These are phyloP conservation scores for Cystobasidium slooffiae DNA, from an alignment of 1,284 basidiomycete species.

Conservation along the genomic window DNA sequence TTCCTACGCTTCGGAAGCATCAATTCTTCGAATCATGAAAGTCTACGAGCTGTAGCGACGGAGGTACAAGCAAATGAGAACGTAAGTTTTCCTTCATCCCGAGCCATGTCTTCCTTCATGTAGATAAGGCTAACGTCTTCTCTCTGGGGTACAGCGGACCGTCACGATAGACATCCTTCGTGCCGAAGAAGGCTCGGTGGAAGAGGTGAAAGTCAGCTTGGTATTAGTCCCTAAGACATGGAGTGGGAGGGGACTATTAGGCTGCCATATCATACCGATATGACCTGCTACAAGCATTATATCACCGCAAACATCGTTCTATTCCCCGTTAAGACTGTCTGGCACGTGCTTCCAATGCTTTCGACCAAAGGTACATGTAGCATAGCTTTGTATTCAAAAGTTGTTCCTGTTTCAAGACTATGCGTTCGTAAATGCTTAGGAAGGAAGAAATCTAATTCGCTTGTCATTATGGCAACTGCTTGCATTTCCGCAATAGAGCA, in stretches of 20 bases:
- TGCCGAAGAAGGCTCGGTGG: background rate
- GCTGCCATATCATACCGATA: slow-evolving; percentile 40
- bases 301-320: background rate
- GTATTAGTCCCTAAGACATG: slow-evolving; percentile 36
- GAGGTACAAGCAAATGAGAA: slow-evolving; percentile 38
- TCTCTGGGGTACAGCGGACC: slow-evolving; percentile 4
- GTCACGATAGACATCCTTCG: slow-evolving; percentile 38
- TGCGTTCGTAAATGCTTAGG: background rate
- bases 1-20: slow-evolving; percentile 41
- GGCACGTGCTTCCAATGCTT: background rate
- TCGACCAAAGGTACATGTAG: background rate
- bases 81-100: slow-evolving; percentile 2
- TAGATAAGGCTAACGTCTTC: background rate
- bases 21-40: slow-evolving; percentile 40
- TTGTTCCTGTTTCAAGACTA: background rate
- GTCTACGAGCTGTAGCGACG: slow-evolving; percentile 27
- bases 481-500: background rate
- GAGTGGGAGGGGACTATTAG: slow-evolving; percentile 37
- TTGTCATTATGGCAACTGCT: too few species aligned
- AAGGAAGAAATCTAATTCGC: background rate
- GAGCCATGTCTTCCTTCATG: too few species aligned
- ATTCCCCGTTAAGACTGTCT: background rate
- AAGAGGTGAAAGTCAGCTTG: slow-evolving; percentile 28
- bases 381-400: slow-evolving; percentile 10
- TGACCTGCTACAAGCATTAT: background rate